A percentile compares a stretch with the other conserved stretches of the same genome.
Conservation (phyloP, 2,329 filamentous ascomycete genomes). For the Aspergillus melleus region DNA sequence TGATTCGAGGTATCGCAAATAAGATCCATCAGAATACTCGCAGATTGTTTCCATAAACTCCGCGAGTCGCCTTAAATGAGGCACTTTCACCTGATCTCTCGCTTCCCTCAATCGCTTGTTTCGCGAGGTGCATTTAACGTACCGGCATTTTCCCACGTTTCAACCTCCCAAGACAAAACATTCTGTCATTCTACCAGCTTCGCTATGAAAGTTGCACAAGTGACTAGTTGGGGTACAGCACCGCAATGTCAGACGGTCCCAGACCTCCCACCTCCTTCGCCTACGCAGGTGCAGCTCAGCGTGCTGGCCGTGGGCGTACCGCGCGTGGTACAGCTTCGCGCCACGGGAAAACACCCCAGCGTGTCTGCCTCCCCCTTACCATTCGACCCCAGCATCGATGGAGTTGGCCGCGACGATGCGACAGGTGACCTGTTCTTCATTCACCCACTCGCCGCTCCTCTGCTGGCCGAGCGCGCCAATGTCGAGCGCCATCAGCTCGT, state of each 20-base stretch:
- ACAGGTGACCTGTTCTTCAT: not conserved
- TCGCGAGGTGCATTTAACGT: too few species aligned
- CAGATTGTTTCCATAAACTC: too few species aligned
- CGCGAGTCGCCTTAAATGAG: too few species aligned
- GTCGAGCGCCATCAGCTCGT: not conserved
- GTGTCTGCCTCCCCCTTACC: not conserved
- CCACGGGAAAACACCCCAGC: not conserved
- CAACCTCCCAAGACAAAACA: not conserved
- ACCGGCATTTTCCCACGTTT: not conserved
- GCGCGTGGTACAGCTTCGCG: not conserved
- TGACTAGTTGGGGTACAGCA: not conserved
- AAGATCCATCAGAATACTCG: too few species aligned
- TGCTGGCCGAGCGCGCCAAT: not conserved
- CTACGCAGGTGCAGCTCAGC: not conserved
- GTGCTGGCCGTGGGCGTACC: not conserved
- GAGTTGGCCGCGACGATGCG: not conserved
- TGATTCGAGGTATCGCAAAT: too few species aligned
- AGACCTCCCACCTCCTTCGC: not conserved
- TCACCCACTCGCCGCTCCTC: not conserved
- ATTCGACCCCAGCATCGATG: not conserved
- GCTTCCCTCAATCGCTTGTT: too few species aligned
- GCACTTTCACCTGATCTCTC: too few species aligned
- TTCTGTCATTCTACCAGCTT: not conserved
- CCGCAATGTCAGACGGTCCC: not conserved
- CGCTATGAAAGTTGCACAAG: not conserved